phyloP scores from a whole-genome alignment of 495 filamentous ascomycete genomes.

The Penicillium argentinense region DNA sequence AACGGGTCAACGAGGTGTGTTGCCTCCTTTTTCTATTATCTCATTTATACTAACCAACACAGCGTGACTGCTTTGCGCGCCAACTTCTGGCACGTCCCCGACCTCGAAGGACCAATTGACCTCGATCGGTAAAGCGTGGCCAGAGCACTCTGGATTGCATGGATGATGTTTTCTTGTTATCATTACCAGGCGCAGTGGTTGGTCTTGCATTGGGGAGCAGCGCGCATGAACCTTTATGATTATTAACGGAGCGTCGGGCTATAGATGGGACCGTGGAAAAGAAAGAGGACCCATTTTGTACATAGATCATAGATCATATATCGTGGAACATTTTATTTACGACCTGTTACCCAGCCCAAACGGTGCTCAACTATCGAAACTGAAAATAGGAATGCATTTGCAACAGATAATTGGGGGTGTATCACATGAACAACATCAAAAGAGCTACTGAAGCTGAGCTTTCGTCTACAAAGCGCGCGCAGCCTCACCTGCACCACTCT shows the following conservation, averaged over 20 bases:
- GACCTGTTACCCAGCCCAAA: no score
- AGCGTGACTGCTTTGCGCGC: conserved; percentile 89
- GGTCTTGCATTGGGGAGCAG: conserved; percentile 15
- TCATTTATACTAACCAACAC: conserved; percentile 8
- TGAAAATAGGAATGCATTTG: no score
- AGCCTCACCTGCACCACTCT: conserved; percentile 77
- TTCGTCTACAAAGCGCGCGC: conserved; percentile 59
- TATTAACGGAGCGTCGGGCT: no score
- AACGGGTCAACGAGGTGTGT: conserved; percentile 58
- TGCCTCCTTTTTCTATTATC: neutral
- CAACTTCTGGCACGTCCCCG: conserved; percentile 85
- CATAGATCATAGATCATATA: no score
- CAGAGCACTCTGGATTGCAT: conserved; percentile 8
- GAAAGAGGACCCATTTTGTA: no score
- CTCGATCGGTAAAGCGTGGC: conserved; percentile 34
- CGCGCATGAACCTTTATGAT: no score
- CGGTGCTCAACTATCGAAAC: no score
- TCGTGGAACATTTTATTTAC: no score
- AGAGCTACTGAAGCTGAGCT: neutral
- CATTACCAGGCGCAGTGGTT: conserved; percentile 12
- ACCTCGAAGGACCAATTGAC: conserved; percentile 67
- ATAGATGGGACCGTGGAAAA: no score
- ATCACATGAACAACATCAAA: conserved; percentile 18
- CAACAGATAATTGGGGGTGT: no score
- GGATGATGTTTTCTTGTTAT: conserved; percentile 15